phyloP scores from a whole-genome alignment of 1,284 basidiomycete genomes.

The Apiotrichum veenhuisii region DNA sequence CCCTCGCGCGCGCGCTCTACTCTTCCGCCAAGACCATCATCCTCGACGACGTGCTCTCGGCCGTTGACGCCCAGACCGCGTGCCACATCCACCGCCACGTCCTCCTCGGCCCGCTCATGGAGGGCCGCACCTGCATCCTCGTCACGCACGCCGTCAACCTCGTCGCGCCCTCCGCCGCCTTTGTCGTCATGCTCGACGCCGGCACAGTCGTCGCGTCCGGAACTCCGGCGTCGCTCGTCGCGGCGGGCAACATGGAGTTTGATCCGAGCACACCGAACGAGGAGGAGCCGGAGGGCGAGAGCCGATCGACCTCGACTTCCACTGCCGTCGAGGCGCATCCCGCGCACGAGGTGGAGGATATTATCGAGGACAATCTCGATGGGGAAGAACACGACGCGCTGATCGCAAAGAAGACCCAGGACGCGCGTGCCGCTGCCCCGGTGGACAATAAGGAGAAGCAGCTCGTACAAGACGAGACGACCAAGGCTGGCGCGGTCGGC shows the following conservation, averaged over 20 bases:
- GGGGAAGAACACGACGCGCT: slow-evolving; percentile 69
- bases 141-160: slow-evolving; percentile 57
- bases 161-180: slow-evolving; percentile 51
- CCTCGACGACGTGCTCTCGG: slow-evolving; percentile 47
- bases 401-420: slow-evolving; percentile 31
- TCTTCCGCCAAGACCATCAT: slow-evolving; percentile 44
- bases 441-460: slow-evolving; percentile 45
- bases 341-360: slow-evolving; percentile 9
- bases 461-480: slow-evolving; percentile 42
- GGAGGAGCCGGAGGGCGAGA: slow-evolving; percentile 6
- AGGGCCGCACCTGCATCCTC: slow-evolving; percentile 51
- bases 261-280: slow-evolving; percentile 14
- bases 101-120: slow-evolving; percentile 46
- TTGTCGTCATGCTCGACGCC: slow-evolving; percentile 44
- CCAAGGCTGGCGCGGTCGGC: slow-evolving; percentile 37
- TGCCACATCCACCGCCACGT: slow-evolving; percentile 41
- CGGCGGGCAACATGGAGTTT: slow-evolving; percentile 24
- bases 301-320: background rate
- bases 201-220: slow-evolving; percentile 40
- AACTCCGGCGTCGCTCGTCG: slow-evolving; percentile 33
- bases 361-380: slow-evolving; percentile 40
- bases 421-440: slow-evolving; percentile 16
- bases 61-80: slow-evolving; percentile 53
- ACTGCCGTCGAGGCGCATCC: background rate
- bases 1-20: slow-evolving; percentile 48